Evolutionary conservation across 2,329 filamentous ascomycete genomes (phyloP).

Genomic region (Trichoderma arundinaceum): DNA sequence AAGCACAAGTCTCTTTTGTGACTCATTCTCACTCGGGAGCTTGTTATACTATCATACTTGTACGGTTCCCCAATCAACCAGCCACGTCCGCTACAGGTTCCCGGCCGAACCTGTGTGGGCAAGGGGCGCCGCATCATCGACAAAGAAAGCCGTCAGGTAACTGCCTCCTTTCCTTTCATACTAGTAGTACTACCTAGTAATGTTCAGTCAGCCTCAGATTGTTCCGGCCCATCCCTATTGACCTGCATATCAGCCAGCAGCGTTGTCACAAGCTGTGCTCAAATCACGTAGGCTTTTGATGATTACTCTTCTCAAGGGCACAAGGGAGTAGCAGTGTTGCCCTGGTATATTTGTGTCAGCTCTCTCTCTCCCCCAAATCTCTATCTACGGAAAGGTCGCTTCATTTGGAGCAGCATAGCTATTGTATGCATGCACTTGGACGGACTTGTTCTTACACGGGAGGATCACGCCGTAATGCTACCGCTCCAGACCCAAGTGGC

Average conservation of each 20-base stretch:
- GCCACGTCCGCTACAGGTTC: too few species aligned
- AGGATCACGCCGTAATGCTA: slow-evolving; percentile 3
- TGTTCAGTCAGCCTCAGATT: background rate
- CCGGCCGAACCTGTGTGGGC: background rate
- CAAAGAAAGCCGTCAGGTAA: background rate
- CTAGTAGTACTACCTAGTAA: background rate
- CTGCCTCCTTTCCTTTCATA: background rate
- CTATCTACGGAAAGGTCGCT: background rate
- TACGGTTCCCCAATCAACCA: too few species aligned
- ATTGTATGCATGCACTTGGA: background rate
- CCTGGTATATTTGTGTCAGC: background rate
- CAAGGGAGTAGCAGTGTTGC: background rate
- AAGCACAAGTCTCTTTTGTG: background rate
- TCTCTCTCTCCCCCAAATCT: background rate
- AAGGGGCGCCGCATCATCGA: background rate
- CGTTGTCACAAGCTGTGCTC: background rate
- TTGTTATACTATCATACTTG: too few species aligned
- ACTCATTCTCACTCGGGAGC: background rate
- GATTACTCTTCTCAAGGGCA: background rate
- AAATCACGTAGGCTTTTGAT: background rate
- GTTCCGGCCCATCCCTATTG: background rate
- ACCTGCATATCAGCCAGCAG: background rate
- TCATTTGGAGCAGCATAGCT: background rate
- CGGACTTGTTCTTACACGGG: slow-evolving; percentile 4
- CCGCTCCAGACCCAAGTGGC: background rate